These are phyloP conservation scores for Paramecium octaurelia DNA, from an alignment of 73 alveolate species.

Conservation along the genomic window DNA sequence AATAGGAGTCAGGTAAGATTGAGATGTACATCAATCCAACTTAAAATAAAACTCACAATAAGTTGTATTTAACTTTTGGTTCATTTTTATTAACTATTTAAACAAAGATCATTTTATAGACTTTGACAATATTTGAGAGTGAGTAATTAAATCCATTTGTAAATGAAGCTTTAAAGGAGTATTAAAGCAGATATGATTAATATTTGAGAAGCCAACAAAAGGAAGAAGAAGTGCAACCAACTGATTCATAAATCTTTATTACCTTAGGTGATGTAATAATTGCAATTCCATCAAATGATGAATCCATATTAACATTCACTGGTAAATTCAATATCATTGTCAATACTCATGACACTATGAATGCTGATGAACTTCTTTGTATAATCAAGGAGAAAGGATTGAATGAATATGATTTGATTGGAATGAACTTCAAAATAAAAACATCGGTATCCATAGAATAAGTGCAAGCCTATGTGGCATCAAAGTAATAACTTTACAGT, in stretches of 20 bases:
- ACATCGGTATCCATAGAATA: not conserved
- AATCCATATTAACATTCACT: not conserved
- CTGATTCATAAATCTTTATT: not conserved
- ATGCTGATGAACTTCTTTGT: not conserved
- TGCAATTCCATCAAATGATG: not conserved
- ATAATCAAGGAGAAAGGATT: not conserved
- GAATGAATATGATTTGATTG: not conserved
- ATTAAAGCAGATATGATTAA: not conserved
- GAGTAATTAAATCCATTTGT: not conserved
- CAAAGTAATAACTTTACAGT: not conserved
- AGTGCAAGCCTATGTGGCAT: not conserved
- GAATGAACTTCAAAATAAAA: not conserved
- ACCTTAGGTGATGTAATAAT: not conserved
- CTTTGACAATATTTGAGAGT: not conserved
- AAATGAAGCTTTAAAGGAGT: not conserved
- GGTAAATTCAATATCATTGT: not conserved
- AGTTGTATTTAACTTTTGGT: not conserved
- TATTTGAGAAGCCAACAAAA: not conserved
- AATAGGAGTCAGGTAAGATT: not conserved
- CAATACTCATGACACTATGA: constrained; percentile 1
- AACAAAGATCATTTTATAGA: not conserved
- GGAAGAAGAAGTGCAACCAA: not conserved
- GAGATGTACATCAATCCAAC: not conserved
- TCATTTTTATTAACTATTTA: not conserved
- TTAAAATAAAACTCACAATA: not conserved